Conservation (phyloP, 2,329 filamentous ascomycete genomes). For the Aureobasidium vineae region DNA sequence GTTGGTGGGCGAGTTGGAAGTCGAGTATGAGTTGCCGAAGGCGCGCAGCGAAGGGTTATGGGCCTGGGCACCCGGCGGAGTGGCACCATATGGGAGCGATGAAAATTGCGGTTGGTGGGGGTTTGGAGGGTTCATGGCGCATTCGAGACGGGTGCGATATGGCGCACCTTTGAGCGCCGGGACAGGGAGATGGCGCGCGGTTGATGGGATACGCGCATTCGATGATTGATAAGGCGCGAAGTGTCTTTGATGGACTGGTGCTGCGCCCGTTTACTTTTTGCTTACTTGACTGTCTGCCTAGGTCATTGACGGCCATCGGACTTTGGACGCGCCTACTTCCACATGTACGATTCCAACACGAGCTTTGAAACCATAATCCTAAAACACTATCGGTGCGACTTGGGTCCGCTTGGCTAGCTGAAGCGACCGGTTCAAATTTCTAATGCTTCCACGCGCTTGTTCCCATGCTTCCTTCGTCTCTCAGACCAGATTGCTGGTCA, state of each 20-base stretch:
- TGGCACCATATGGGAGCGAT: conserved; percentile 3
- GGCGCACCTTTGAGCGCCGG: background rate
- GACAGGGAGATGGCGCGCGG: conserved; percentile 1
- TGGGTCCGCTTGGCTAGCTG: background rate
- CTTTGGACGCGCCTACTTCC: conserved; percentile 3
- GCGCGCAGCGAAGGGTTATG: conserved; percentile 26
- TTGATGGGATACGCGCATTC: conserved; percentile 1
- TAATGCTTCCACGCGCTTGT: background rate
- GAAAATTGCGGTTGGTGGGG: conserved; percentile 18
- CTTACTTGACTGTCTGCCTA: conserved; percentile 1
- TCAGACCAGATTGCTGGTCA: background rate
- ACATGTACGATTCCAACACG: background rate
- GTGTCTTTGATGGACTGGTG: background rate
- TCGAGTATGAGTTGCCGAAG: conserved; percentile 22
- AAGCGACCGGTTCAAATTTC: background rate
- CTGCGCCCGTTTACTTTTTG: conserved; percentile 21
- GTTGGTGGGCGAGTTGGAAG: conserved; percentile 11
- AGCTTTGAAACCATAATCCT: background rate
- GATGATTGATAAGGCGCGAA: background rate
- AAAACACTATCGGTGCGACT: background rate
- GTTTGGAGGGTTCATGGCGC: conserved; percentile 22
- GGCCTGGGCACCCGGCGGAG: conserved; percentile 12
- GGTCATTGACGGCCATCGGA: conserved; percentile 14
- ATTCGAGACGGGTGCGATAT: conserved; percentile 3
- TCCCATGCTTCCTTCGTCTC: background rate